Evolutionary conservation across 441 rosid genomes (phyloP).

Genomic region (Viola pubescens): DNA sequence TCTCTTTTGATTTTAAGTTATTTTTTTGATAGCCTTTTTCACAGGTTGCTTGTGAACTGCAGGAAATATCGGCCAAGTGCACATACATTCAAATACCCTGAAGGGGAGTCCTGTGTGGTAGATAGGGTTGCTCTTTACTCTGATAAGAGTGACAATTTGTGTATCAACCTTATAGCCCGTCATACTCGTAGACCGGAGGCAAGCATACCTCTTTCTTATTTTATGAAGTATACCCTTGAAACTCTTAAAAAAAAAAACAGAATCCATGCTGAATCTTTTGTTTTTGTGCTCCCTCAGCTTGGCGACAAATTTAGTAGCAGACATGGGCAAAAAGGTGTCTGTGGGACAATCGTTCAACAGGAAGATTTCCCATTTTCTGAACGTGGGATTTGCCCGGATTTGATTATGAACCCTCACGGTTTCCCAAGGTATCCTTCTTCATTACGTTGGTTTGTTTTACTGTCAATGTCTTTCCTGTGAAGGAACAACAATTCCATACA

Average conservation of each 20-base stretch:
- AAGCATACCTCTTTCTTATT: slow-evolving; percentile 7
- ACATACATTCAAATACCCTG: slow-evolving; percentile 56
- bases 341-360: slow-evolving; percentile 89
- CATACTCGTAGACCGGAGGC: slow-evolving; percentile 99
- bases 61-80: slow-evolving; percentile 55
- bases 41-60: slow-evolving; percentile 7
- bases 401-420: slow-evolving; percentile 98
- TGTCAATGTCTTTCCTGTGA: not conserved
- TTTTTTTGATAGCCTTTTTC: not conserved
- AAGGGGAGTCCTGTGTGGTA: slow-evolving; percentile 75
- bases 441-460: not conserved
- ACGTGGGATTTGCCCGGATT: slow-evolving; percentile 95
- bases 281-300: slow-evolving; percentile 35
- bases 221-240: not conserved
- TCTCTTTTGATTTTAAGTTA: not conserved
- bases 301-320: slow-evolving; percentile 99
- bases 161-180: slow-evolving; percentile 68
- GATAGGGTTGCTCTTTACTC: slow-evolving; percentile 78
- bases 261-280: not conserved
- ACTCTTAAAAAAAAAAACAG: too few species aligned
- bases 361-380: slow-evolving; percentile 98
- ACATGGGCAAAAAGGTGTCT: slow-evolving; percentile 98
- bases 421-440: slow-evolving; percentile 70
- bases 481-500: too few species aligned
- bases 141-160: slow-evolving; percentile 38